Percentiles rank a stretch among this genome's conserved stretches.
Evolutionary conservation across 2,329 filamentous ascomycete genomes (phyloP).

Genomic region (Trichophyton simii): DNA sequence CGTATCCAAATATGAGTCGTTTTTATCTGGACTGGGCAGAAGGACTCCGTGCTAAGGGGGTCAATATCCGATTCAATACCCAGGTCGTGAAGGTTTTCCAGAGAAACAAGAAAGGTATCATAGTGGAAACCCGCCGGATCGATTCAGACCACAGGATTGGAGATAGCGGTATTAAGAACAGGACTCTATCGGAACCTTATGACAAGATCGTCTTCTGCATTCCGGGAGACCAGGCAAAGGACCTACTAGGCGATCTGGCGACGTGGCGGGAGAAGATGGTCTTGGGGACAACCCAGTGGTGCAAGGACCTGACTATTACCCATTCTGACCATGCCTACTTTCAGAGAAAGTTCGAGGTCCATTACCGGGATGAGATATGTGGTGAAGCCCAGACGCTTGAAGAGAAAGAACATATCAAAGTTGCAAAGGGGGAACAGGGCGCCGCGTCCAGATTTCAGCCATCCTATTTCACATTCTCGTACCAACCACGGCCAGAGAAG

Average conservation of each 20-base stretch:
- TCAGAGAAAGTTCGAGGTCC: slow-evolving; percentile 45
- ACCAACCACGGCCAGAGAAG: slow-evolving; percentile 41
- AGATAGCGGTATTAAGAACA: slow-evolving; percentile 26
- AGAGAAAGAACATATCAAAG: slow-evolving; percentile 35
- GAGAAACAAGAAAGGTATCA: slow-evolving; percentile 40
- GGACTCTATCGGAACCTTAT: slow-evolving; percentile 38
- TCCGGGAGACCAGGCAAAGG: slow-evolving; percentile 42
- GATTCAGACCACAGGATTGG: slow-evolving; percentile 9
- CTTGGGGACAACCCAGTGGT: slow-evolving; percentile 56
- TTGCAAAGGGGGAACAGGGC: slow-evolving; percentile 33
- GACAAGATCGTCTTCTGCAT: slow-evolving; percentile 50
- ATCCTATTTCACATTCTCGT: slow-evolving; percentile 50
- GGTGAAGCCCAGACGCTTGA: slow-evolving; percentile 33
- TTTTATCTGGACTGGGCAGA: slow-evolving; percentile 47
- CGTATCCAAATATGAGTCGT: slow-evolving; percentile 46
- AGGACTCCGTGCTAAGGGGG: slow-evolving; percentile 40
- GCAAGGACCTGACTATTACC: slow-evolving; percentile 50
- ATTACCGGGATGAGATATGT: slow-evolving; percentile 40
- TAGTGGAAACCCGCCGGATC: slow-evolving; percentile 25
- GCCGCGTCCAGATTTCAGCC: slow-evolving; percentile 39
- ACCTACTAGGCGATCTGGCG: slow-evolving; percentile 40
- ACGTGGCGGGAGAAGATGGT: slow-evolving; percentile 52
- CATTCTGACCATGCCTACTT: slow-evolving; percentile 48
- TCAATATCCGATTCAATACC: slow-evolving; percentile 44
- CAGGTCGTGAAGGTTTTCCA: slow-evolving; percentile 40